phyloP scores from a whole-genome alignment of 148 eudicot species.

The Rhododendron ovatum region DNA sequence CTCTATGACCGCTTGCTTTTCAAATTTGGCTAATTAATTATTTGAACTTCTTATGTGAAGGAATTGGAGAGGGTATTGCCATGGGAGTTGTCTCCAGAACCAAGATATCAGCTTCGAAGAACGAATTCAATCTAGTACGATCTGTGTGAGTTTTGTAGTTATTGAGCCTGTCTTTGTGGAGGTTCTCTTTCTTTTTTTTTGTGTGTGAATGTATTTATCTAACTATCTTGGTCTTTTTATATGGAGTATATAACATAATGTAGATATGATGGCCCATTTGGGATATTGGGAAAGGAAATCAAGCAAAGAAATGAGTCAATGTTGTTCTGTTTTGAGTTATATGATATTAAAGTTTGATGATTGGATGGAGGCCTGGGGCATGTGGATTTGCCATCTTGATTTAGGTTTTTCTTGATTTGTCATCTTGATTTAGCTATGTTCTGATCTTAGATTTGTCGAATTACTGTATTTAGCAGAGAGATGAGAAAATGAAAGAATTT shows the following conservation, averaged over 20 bases:
- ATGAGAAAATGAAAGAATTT: too few relatives aligned
- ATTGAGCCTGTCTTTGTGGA: not conserved
- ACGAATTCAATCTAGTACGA: conserved; percentile 41
- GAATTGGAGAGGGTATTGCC: conserved; percentile 33
- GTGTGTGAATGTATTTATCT: not conserved
- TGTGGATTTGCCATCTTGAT: too few relatives aligned
- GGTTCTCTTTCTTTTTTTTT: not conserved
- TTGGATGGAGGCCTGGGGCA: not conserved
- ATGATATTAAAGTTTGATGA: not conserved
- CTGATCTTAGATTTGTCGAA: too few relatives aligned
- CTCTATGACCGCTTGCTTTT: not conserved
- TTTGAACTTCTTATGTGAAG: conserved; percentile 21
- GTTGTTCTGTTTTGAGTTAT: not conserved
- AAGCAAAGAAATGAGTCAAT: not conserved
- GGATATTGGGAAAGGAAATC: not conserved
- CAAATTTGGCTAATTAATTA: not conserved
- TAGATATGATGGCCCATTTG: not conserved
- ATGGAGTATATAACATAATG: not conserved
- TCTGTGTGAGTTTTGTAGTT: conserved; percentile 10
- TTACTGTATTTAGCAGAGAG: too few relatives aligned
- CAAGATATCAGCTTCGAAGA: conserved; percentile 63
- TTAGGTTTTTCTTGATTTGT: not conserved
- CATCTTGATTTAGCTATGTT: not conserved
- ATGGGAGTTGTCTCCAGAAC: conserved; percentile 22
- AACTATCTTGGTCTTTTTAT: not conserved